Percentiles rank a stretch among this genome's conserved stretches.
Conservation (phyloP, 805 yeast genomes). For the Kuraishia capsulata region DNA sequence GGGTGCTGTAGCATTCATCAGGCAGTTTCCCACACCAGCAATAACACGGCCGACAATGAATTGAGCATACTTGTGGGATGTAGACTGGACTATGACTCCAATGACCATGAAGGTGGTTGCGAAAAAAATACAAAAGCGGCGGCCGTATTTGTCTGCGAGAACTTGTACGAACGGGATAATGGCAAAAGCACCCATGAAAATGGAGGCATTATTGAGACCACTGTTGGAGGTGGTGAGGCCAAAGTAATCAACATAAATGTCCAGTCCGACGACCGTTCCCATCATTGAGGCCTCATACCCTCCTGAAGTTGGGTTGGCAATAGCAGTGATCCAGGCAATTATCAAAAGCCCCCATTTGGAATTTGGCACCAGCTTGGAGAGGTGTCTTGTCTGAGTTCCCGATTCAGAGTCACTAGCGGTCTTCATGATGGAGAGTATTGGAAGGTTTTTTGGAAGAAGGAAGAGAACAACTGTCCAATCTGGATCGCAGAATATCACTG, state of each 20-base stretch:
- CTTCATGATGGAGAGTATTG: no score
- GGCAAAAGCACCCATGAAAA: conserved; percentile 15
- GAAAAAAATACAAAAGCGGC: conserved; percentile 17
- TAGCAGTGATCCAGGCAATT: neutral
- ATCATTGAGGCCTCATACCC: conserved; percentile 18
- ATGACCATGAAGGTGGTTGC: conserved; percentile 15
- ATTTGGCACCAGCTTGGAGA: neutral
- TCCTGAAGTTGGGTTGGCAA: conserved; percentile 7
- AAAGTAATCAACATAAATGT: conserved; percentile 12
- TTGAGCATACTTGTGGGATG: conserved; percentile 25
- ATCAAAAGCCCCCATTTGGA: neutral
- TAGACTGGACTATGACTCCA: conserved; percentile 27
- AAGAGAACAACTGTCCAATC: no score
- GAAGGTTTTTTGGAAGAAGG: no score
- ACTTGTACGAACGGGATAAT: conserved; percentile 15
- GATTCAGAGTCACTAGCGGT: no score
- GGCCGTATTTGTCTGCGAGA: conserved; percentile 16
- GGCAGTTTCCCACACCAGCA: conserved; percentile 22
- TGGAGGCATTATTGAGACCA: conserved; percentile 17
- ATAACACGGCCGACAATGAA: conserved; percentile 26
- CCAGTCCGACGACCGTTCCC: conserved; percentile 16
- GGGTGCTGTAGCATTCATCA: conserved; percentile 22
- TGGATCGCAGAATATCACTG: no score
- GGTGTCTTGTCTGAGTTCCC: no score
- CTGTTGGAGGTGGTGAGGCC: conserved; percentile 11